Conservation (phyloP, 805 yeast genomes). For the Candida ficus region DNA sequence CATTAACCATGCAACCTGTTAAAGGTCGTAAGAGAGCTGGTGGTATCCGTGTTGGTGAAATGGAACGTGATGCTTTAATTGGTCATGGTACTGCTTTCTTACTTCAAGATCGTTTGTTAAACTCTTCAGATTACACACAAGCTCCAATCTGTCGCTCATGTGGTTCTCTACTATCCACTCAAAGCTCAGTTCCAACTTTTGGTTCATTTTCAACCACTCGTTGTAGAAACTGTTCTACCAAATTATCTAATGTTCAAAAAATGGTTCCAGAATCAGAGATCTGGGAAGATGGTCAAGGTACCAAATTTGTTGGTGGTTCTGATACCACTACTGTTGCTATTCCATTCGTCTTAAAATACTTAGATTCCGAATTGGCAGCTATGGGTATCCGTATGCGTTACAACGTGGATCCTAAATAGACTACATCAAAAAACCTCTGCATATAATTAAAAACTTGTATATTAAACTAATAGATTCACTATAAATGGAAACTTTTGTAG, state of each 20-base stretch:
- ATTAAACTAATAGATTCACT: conserved; percentile 1
- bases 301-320: conserved; percentile 84
- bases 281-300: conserved; percentile 98
- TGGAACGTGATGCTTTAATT: conserved; percentile 98
- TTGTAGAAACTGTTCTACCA: conserved; percentile 87
- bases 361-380: conserved; percentile 93
- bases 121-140: conserved; percentile 94
- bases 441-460: conserved; percentile 4
- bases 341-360: conserved; percentile 91
- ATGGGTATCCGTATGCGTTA: conserved; percentile 96
- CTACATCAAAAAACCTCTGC: background rate
- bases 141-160: conserved; percentile 86
- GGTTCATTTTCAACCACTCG: conserved; percentile 75
- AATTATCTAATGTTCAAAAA: conserved; percentile 51
- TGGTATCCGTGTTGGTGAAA: conserved; percentile 99
- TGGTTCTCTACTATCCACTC: conserved; percentile 89
- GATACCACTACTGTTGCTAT: conserved; percentile 94
- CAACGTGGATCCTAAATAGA: conserved; percentile 61
- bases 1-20: conserved; percentile 98
- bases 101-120: conserved; percentile 88
- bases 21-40: conserved; percentile 98
- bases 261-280: conserved; percentile 64
- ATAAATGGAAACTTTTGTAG: background rate
- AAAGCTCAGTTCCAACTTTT: conserved; percentile 83
- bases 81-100: conserved; percentile 97